Evolutionary conservation across 2,329 filamentous ascomycete species (phyloP), one percentile per base, ranked within the genome.

Genomic region (Pestalotiopsis sp.): DNA sequence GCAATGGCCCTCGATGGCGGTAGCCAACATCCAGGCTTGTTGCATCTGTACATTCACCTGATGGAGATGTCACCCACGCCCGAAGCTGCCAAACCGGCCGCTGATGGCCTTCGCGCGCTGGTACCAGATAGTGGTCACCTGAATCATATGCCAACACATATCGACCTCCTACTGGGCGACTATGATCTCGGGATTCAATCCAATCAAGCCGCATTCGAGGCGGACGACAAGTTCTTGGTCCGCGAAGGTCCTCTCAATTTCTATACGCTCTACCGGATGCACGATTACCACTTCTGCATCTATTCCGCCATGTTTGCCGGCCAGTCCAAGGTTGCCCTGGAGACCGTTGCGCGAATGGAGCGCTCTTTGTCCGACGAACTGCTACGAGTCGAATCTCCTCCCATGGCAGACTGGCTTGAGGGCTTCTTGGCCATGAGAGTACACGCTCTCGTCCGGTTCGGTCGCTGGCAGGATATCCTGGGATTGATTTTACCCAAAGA

Each of bases 351-450:
- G 0, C 81, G 83, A 59, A 84, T 94, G 62, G 91, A 94, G 74
- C 79, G 79, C 0, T 88, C 88, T 0, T 80, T 94, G 3, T 87
- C 92, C 0, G 88, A 91, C 66, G 85, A 86, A 0, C 78, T 94
- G 3, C 82, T 95, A 0, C 86, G 87, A 0, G 82, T 92, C 3
- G 76, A 90, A 70, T 90, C 87, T 0, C 91, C 91, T 0, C 91
- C 91, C 0, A 94, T 95, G 92, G 91, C 92, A 0, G 91, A 94
- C 77, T 94, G 91, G 89, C 82, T 94, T 1, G 93, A 95, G 78
- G 87, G 87, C 1, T 94, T 93, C 71, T 79, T 92, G 3, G 86
- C 87, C 1, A 88, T 93, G 77, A 86, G 89, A 3, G 82, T 91
- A 1, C 92, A 95, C 76, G 89, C 90, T 1, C 82, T 93, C 17